phyloP scores from a whole-genome alignment of 257 asterid species.

The Solanum sejunctum region DNA sequence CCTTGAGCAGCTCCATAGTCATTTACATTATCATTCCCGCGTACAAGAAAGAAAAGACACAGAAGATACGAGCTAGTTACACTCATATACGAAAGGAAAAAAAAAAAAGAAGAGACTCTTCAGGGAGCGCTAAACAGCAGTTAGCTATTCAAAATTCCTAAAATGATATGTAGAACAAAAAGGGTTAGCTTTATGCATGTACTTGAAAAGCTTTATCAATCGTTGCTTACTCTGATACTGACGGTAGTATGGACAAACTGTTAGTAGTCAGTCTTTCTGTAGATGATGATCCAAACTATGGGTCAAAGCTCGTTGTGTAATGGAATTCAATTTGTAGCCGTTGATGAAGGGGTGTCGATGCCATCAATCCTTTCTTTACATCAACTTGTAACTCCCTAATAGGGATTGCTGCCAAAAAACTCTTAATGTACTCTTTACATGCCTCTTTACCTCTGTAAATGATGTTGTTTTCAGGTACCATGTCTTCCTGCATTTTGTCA shows the following conservation, averaged over 20 bases:
- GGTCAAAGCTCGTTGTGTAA: constrained; percentile 6
- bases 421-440: constrained; percentile 26
- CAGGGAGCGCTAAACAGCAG: background rate
- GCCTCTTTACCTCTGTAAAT: background rate
- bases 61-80: background rate
- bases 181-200: background rate
- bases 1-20: background rate
- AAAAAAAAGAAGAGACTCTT: background rate
- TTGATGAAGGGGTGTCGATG: constrained; percentile 19
- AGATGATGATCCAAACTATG: background rate
- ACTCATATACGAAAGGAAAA: background rate
- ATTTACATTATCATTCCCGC: background rate
- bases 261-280: background rate
- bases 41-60: background rate
- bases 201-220: background rate
- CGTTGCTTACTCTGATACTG: constrained; percentile 1
- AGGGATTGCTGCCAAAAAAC: constrained; percentile 28
- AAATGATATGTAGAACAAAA: background rate
- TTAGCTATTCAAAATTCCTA: background rate
- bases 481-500: background rate
- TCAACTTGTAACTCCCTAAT: constrained; percentile 20
- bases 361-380: constrained; percentile 23
- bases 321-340: constrained; percentile 30
- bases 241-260: background rate
- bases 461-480: background rate